Evolutionary conservation across 129 eudicot species (phyloP).

Genomic region (Centrapalus pauciflorus): DNA sequence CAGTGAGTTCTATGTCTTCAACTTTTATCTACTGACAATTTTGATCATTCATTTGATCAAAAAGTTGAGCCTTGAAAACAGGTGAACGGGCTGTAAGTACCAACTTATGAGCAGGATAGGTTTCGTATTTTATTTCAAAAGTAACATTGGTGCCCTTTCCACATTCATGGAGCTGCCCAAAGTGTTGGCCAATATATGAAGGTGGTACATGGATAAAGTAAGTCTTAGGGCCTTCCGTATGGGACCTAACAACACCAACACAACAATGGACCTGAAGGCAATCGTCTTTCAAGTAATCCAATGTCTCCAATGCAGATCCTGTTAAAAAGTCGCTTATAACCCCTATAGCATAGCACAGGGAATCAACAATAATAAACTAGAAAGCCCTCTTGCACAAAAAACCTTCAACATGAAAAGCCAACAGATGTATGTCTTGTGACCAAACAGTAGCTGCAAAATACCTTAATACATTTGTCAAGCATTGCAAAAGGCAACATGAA

Average conservation of each 20-base stretch:
- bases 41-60: constrained; percentile 82
- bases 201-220: constrained; percentile 69
- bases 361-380: background rate
- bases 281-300: constrained; percentile 83
- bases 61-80: constrained; percentile 81
- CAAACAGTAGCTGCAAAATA: background rate
- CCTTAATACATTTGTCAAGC: background rate
- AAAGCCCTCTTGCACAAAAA: background rate
- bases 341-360: constrained; percentile 43
- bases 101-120: constrained; percentile 65
- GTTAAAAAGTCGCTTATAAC: constrained; percentile 71
- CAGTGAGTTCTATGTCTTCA: constrained; percentile 68
- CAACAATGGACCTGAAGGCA: constrained; percentile 79
- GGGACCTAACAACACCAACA: constrained; percentile 80
- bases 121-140: constrained; percentile 70
- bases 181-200: constrained; percentile 71
- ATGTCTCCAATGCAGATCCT: constrained; percentile 62
- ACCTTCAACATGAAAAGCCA: background rate
- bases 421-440: background rate
- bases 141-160: constrained; percentile 57
- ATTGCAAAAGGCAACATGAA: background rate
- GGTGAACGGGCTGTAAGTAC: constrained; percentile 93
- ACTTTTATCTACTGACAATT: constrained; percentile 45
- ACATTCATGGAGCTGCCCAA: constrained; percentile 77
- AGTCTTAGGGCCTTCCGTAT: constrained; percentile 62